Conservation (phyloP, 2,329 filamentous ascomycete species). For the Talaromyces sp. region DNA sequence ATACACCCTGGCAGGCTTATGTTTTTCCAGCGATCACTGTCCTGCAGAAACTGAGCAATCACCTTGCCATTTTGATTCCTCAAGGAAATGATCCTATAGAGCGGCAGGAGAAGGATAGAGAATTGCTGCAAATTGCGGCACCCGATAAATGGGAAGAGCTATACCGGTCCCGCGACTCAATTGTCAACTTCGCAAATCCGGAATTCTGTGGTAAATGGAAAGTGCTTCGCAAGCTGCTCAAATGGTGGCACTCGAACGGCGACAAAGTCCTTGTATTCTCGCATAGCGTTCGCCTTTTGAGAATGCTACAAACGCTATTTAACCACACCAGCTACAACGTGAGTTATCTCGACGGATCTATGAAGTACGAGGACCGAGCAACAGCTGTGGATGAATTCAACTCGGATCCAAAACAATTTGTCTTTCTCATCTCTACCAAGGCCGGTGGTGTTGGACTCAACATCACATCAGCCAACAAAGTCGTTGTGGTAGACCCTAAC, state of each 20-base stretch:
- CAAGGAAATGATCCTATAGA: constrained; percentile 63
- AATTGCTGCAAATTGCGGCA: constrained; percentile 71
- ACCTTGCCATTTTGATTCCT: constrained; percentile 86
- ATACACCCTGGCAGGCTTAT: constrained; percentile 66
- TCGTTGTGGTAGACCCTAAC: constrained; percentile 94
- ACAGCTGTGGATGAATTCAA: constrained; percentile 89
- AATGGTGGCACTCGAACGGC: constrained; percentile 85
- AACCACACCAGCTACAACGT: constrained; percentile 86
- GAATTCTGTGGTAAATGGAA: constrained; percentile 98
- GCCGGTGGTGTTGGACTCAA: constrained; percentile 93
- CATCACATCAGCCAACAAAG: constrained; percentile 96
- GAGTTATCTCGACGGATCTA: constrained; percentile 83
- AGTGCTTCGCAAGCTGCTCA: constrained; percentile 80
- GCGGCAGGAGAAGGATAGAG: constrained; percentile 77
- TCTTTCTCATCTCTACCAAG: constrained; percentile 92
- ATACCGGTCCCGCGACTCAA: constrained; percentile 74
- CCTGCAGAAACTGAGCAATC: constrained; percentile 87
- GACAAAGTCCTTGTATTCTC: constrained; percentile 97
- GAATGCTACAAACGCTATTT: constrained; percentile 83
- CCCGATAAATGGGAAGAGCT: constrained; percentile 75
- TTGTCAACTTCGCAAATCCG: constrained; percentile 79
- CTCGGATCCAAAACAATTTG: constrained; percentile 80
- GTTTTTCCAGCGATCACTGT: constrained; percentile 85
- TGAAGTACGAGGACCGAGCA: constrained; percentile 81
- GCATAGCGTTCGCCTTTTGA: constrained; percentile 82